Base-by-base conservation (phyloP, 345 rosid genomes). In the Brassica incana region DNA sequence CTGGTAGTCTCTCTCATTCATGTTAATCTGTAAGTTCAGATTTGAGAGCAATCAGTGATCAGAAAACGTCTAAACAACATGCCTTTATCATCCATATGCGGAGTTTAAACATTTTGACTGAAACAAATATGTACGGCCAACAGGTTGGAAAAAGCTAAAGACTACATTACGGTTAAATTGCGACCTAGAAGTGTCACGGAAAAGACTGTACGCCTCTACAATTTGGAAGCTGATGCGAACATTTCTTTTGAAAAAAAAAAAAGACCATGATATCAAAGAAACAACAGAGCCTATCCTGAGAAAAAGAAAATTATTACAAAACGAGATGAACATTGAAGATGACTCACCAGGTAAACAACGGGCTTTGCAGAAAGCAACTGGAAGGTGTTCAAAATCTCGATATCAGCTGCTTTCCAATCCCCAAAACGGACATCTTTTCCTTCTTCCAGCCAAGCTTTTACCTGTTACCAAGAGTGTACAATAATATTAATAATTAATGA, bases 341-440 rank as follows among this genome's bases (percentile, higher is more conserved):
- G 9, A 59, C 86, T 80, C 66, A 95, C 99, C 90, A 95, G 82
- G 88, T 95, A 95, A 84, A 93, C 99, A 72, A 95, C 97, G 48
- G 97, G 96, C 85, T 95, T 95, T 61, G 98, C 99, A 25, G 96
- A 87, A 69, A 95, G 98, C 95, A 95, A 81, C 69, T 95, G 97
- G 84, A 95, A 95, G 54, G 95, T 87, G 83, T 95, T 93, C 73
- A 95, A 59, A 75, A 95, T 90, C 91, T 95, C 99, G 67, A 93
- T 84, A 65, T 91, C 98, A 86, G 97, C 93, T 75, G 98, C 87
- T 79, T 95, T 95, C 99, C 99, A 95, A 59, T 95, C 99, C 78
- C 97, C 99, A 23, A 95, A 81, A 40, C 97, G 95, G 63, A 95
- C 86, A 80, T 93, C 98, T 78, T 95, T 93, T 75, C 85, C 98